These are phyloP conservation scores for Trichoderma koningii DNA, from an alignment of 2,329 filamentous ascomycete genomes.

Conservation along the genomic window DNA sequence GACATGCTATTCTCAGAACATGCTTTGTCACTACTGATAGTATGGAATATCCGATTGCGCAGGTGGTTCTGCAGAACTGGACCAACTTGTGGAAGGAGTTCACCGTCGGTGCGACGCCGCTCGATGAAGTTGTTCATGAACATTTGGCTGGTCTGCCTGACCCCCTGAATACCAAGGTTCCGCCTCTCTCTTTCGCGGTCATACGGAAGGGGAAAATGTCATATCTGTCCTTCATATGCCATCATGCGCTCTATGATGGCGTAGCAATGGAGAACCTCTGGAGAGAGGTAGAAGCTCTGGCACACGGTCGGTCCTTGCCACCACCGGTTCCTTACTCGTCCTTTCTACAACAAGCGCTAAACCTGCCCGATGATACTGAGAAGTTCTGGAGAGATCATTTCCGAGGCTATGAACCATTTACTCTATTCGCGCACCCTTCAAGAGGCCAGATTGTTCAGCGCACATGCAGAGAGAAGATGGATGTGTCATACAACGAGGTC, in stretches of 20 bases:
- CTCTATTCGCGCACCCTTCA: constrained; percentile 33
- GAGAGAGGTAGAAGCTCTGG: constrained; percentile 66
- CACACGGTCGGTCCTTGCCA: constrained; percentile 50
- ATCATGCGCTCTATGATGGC: constrained; percentile 88
- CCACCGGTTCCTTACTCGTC: constrained; percentile 57
- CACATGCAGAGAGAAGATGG: constrained; percentile 36
- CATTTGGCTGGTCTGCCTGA: constrained; percentile 46
- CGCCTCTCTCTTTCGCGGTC: constrained; percentile 50
- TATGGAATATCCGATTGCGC: constrained; percentile 64
- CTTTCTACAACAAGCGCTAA: constrained; percentile 64
- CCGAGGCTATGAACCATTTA: constrained; percentile 46
- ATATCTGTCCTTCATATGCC: constrained; percentile 57
- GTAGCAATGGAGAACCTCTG: constrained; percentile 72
- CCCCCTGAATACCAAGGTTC: constrained; percentile 48
- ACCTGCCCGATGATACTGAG: constrained; percentile 52
- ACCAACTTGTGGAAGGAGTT: constrained; percentile 46
- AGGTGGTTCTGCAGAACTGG: constrained; percentile 64
- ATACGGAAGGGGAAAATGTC: constrained; percentile 38
- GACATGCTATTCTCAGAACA: constrained; percentile 78
- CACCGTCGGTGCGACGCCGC: constrained; percentile 36
- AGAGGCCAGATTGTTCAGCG: constrained; percentile 36
- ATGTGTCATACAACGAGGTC: constrained; percentile 47
- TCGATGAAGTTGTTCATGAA: constrained; percentile 43
- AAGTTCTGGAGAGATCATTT: constrained; percentile 68
- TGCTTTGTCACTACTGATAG: constrained; percentile 69